phyloP scores from a whole-genome alignment of 495 filamentous ascomycete species.

The Terfezia claveryi region DNA sequence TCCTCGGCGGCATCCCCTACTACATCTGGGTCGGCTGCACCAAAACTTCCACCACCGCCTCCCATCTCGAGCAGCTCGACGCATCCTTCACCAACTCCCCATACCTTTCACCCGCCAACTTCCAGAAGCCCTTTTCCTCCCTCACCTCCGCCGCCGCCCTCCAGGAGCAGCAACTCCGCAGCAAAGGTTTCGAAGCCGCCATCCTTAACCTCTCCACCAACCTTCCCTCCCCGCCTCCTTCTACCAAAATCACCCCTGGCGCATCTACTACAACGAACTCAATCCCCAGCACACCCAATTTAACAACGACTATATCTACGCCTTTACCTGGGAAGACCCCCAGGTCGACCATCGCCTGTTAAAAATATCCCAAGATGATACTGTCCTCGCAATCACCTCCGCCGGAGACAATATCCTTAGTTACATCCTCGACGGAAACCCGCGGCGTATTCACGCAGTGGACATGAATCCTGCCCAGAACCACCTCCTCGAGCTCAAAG shows the following conservation, averaged over 20 bases:
- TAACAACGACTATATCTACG: slow-evolving; percentile 89
- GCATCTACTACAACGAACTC: slow-evolving; percentile 85
- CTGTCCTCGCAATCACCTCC: too few relatives aligned
- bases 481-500: too few relatives aligned
- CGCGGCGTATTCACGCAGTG: too few relatives aligned
- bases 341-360: slow-evolving; percentile 62
- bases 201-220: slow-evolving; percentile 67
- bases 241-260: slow-evolving; percentile 87
- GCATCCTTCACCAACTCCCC: slow-evolving; percentile 77
- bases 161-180: slow-evolving; percentile 36
- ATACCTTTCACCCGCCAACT: slow-evolving; percentile 46
- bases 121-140: not conserved
- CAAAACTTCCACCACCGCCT: slow-evolving; percentile 45
- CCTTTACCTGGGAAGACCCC: slow-evolving; percentile 93
- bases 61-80: slow-evolving; percentile 37
- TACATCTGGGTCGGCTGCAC: slow-evolving; percentile 83
- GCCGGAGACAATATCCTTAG: too few relatives aligned
- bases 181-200: slow-evolving; percentile 78
- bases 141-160: slow-evolving; percentile 27
- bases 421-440: too few relatives aligned
- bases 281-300: slow-evolving; percentile 82
- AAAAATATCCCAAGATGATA: slow-evolving; percentile 20
- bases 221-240: slow-evolving; percentile 75
- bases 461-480: too few relatives aligned
- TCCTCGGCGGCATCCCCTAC: slow-evolving; percentile 74